These are phyloP conservation scores for Chytridium lagenaria DNA, from an alignment of 371 early-diverging fungal species.

Conservation along the genomic window DNA sequence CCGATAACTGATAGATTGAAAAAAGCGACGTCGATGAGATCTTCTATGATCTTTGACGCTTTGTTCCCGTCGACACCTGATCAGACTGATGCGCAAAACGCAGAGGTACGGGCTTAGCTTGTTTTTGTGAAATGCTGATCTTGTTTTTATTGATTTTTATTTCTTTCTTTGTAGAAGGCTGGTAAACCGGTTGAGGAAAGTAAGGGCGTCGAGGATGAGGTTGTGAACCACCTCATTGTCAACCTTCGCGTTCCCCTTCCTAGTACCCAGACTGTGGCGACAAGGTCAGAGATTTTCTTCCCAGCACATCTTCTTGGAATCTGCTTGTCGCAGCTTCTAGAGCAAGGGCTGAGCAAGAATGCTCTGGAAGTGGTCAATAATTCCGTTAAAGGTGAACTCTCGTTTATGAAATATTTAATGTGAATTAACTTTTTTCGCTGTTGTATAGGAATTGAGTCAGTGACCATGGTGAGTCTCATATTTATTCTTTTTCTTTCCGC, in stretches of 20 bases:
- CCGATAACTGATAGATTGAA: conserved; percentile 4
- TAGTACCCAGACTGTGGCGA: conserved; percentile 77
- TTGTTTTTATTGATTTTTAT: background rate
- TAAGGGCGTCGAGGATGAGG: conserved; percentile 81
- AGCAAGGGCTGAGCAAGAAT: background rate
- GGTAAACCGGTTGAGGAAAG: background rate
- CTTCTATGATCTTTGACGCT: conserved; percentile 16
- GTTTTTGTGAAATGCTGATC: background rate
- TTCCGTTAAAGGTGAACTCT: conserved; percentile 70
- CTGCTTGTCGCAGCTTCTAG: conserved; percentile 85
- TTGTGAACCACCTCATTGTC: conserved; percentile 84
- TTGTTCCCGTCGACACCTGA: background rate
- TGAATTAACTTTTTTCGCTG: background rate
- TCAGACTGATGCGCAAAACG: background rate
- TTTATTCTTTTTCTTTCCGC: background rate
- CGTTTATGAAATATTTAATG: background rate
- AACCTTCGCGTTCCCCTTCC: conserved; percentile 87
- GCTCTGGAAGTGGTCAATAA: conserved; percentile 62
- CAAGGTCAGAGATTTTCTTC: conserved; percentile 87
- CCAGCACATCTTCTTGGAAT: conserved; percentile 91
- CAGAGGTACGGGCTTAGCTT: too few relatives aligned
- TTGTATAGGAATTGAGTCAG: conserved; percentile 14
- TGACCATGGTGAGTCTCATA: conserved; percentile 11
- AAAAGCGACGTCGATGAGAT: conserved; percentile 7
- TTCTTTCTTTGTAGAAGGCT: background rate